These are phyloP conservation scores for Linum usitatissimum DNA, from an alignment of 345 rosid genomes.

Conservation along the genomic window DNA sequence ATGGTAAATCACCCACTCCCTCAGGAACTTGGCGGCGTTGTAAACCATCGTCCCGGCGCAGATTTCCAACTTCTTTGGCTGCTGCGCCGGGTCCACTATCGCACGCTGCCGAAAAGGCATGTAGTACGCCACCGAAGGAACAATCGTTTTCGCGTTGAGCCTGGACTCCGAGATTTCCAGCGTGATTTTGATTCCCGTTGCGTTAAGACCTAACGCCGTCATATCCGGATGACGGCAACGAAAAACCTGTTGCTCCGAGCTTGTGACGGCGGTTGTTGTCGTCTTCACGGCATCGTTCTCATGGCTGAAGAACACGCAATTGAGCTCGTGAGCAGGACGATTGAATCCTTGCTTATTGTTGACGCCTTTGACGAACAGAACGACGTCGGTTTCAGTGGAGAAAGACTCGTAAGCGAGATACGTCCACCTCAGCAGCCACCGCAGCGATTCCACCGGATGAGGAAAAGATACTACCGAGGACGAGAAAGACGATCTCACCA, in stretches of 20 bases:
- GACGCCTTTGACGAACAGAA: constrained; percentile 63
- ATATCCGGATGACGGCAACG: constrained; percentile 52
- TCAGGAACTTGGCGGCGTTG: constrained; percentile 61
- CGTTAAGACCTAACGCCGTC: constrained; percentile 13
- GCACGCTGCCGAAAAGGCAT: constrained; percentile 19
- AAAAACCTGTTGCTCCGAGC: constrained; percentile 78
- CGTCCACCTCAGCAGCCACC: constrained; percentile 38
- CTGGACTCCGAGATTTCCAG: constrained; percentile 31
- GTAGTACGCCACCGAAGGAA: constrained; percentile 70
- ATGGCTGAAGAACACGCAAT: constrained; percentile 58
- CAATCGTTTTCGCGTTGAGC: not conserved
- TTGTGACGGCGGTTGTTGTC: constrained; percentile 46
- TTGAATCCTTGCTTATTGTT: constrained; percentile 50
- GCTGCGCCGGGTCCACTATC: not conserved
- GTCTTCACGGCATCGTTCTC: constrained; percentile 18
- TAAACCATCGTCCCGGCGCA: constrained; percentile 80
- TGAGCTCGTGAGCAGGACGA: constrained; percentile 31
- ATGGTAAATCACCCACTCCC: constrained; percentile 79
- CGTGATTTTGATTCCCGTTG: constrained; percentile 29
- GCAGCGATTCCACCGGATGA: not conserved
- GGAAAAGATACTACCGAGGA: not conserved
- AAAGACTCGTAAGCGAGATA: constrained; percentile 58
- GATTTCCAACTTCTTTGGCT: constrained; percentile 17
- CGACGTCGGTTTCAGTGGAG: constrained; percentile 61
- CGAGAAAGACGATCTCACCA: constrained; percentile 12